phyloP scores from a whole-genome alignment of 495 filamentous ascomycete species.

The Annulohypoxylon nitens region DNA sequence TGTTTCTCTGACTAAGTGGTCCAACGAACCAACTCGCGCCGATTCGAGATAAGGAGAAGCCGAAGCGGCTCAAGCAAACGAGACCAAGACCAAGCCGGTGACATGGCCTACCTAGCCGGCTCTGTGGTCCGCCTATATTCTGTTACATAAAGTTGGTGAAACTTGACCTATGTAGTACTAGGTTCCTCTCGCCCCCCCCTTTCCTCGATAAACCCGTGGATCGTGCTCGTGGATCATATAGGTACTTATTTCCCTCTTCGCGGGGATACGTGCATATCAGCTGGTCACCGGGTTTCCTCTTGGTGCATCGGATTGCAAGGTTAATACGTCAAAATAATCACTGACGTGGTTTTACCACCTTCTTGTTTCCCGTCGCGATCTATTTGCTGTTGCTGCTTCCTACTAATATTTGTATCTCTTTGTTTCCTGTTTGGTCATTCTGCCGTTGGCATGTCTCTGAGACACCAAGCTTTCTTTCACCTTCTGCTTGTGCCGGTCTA shows the following conservation, averaged over 20 bases:
- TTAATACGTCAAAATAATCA: slow-evolving; percentile 9
- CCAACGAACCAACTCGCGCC: slow-evolving; percentile 24
- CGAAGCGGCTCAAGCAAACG: slow-evolving; percentile 27
- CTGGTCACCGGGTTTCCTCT: slow-evolving; percentile 32
- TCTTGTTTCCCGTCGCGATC: background rate
- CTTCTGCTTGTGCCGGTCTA: slow-evolving; percentile 12
- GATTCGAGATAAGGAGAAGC: slow-evolving; percentile 18
- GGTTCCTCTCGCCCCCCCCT: slow-evolving; percentile 5
- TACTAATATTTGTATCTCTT: slow-evolving; percentile 8
- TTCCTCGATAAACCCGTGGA: slow-evolving; percentile 15
- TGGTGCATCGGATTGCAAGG: slow-evolving; percentile 15
- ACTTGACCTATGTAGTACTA: slow-evolving; percentile 30
- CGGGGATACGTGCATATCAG: slow-evolving; percentile 35
- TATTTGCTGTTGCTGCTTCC: background rate
- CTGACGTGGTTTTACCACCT: background rate
- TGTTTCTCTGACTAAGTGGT: slow-evolving; percentile 20
- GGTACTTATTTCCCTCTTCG: slow-evolving; percentile 15
- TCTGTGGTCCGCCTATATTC: slow-evolving; percentile 20
- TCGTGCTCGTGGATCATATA: slow-evolving; percentile 1
- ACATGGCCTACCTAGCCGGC: slow-evolving; percentile 17
- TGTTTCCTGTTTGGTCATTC: slow-evolving; percentile 12
- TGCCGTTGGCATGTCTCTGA: slow-evolving; percentile 22
- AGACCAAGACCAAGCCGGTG: slow-evolving; percentile 13
- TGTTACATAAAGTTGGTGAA: slow-evolving; percentile 31
- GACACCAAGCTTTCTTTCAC: slow-evolving; percentile 24